phyloP scores from a whole-genome alignment of 305 asterid genomes.

The Petunia hybrid region DNA sequence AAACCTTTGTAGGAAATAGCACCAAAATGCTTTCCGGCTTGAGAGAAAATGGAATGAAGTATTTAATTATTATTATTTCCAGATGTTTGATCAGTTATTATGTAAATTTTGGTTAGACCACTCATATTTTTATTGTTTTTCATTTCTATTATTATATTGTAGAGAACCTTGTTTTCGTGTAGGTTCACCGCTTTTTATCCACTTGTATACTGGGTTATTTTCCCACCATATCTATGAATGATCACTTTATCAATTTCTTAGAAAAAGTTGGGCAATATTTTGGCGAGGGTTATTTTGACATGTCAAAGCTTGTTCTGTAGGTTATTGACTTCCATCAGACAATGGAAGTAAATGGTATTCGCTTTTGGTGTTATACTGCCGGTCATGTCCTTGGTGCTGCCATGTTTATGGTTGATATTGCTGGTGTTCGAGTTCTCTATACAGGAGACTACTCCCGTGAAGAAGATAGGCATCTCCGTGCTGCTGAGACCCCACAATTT shows the following conservation, averaged over 20 bases:
- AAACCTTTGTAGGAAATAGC: not conserved
- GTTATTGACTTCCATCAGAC: slow-evolving; percentile 99
- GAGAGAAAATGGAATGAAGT: not conserved
- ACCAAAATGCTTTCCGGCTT: slow-evolving; percentile 4
- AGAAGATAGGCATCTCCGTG: slow-evolving; percentile 98
- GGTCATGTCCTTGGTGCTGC: slow-evolving; percentile 99
- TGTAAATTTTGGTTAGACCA: not conserved
- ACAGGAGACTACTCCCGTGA: slow-evolving; percentile 98
- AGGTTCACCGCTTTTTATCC: not conserved
- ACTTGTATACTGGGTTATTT: not conserved
- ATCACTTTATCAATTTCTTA: not conserved
- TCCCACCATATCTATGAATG: not conserved
- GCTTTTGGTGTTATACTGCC: slow-evolving; percentile 99
- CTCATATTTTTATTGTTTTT: not conserved
- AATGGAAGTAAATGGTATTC: slow-evolving; percentile 90
- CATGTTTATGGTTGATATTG: slow-evolving; percentile 99
- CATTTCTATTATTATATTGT: not conserved
- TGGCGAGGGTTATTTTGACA: slow-evolving; percentile 26
- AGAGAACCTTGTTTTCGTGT: not conserved
- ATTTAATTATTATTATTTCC: not conserved
- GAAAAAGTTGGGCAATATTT: not conserved
- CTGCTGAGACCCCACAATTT: slow-evolving; percentile 93
- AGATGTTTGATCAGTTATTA: not conserved
- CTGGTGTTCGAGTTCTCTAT: slow-evolving; percentile 94
- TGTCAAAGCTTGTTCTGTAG: slow-evolving; percentile 49